Conservation (phyloP, 768 basidiomycete species). For the Coprinellus aureogranulatus region DNA sequence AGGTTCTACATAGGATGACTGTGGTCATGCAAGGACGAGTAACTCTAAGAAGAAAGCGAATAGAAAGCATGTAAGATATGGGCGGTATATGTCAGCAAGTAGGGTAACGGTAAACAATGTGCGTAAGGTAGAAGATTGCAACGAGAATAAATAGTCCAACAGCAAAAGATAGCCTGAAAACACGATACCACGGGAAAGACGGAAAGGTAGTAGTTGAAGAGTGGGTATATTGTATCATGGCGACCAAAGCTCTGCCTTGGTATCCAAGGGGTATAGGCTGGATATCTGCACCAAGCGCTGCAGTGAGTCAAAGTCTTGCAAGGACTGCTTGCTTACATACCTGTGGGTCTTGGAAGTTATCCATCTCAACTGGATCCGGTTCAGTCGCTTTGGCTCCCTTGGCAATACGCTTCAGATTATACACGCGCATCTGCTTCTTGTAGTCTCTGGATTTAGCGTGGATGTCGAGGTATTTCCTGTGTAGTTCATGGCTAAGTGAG, state of each 20-base stretch:
- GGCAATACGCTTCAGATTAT: conserved; percentile 16
- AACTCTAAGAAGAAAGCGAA: too few relatives aligned
- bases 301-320: not conserved
- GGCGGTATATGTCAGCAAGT: not conserved
- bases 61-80: not conserved
- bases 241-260: not conserved
- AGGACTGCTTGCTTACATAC: conserved; percentile 12
- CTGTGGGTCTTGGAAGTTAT: conserved; percentile 41
- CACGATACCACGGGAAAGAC: too few relatives aligned
- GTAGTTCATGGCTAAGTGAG: conserved; percentile 29
- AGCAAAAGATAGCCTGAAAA: too few relatives aligned
- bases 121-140: not conserved
- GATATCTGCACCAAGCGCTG: conserved; percentile 6
- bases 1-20: too few relatives aligned
- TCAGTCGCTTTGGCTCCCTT: conserved; percentile 11
- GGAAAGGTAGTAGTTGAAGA: too few relatives aligned
- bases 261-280: conserved; percentile 9
- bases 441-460: conserved; percentile 25
- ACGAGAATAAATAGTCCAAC: not conserved
- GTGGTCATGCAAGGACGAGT: too few relatives aligned
- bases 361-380: conserved; percentile 24
- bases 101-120: not conserved
- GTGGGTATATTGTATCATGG: too few relatives aligned
- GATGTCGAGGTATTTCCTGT: conserved; percentile 25
- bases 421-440: conserved; percentile 18